A percentile compares a stretch with the other conserved stretches of the same genome.
These are phyloP conservation scores for Aspergillus glaucus DNA, from an alignment of 2,329 filamentous ascomycete genomes.

Conservation along the genomic window DNA sequence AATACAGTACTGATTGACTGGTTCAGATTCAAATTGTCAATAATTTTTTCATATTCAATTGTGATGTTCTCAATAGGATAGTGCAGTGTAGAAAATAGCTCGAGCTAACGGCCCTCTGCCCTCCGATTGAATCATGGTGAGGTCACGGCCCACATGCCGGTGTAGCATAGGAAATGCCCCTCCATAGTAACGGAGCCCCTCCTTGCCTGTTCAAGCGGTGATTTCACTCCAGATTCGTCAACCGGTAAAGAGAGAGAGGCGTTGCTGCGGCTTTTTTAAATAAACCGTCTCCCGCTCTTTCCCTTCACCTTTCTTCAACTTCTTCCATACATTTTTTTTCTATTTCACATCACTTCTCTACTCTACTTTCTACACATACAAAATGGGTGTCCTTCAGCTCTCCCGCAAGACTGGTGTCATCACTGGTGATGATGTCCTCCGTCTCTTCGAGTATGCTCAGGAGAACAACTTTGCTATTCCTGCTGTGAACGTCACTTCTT, in stretches of 20 bases:
- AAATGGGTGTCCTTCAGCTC: constrained; percentile 47
- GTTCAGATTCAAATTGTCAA: too few species aligned
- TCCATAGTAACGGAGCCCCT: constrained; percentile 9
- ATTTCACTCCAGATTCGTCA: constrained; percentile 16
- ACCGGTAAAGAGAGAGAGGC: constrained; percentile 15
- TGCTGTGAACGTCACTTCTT: constrained; percentile 90
- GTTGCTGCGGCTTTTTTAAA: constrained; percentile 2
- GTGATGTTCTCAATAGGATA: too few species aligned
- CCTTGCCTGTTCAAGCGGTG: background rate
- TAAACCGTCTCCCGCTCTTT: background rate
- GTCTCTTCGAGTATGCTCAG: constrained; percentile 83
- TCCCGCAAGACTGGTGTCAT: constrained; percentile 61
- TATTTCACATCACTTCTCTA: constrained; percentile 1
- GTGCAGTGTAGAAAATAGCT: too few species aligned
- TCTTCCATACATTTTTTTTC: background rate
- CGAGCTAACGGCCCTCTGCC: too few species aligned
- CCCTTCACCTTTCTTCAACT: background rate
- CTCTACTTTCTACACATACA: constrained; percentile 10
- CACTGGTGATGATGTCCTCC: constrained; percentile 59
- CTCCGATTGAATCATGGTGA: constrained; percentile 19
- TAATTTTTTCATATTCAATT: too few species aligned
- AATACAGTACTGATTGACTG: too few species aligned
- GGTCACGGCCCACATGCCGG: constrained; percentile 25
- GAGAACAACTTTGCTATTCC: constrained; percentile 84
- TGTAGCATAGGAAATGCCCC: constrained; percentile 16